These are phyloP conservation scores for Calendula officinalis DNA, from an alignment of 129 eudicot species.

Conservation along the genomic window DNA sequence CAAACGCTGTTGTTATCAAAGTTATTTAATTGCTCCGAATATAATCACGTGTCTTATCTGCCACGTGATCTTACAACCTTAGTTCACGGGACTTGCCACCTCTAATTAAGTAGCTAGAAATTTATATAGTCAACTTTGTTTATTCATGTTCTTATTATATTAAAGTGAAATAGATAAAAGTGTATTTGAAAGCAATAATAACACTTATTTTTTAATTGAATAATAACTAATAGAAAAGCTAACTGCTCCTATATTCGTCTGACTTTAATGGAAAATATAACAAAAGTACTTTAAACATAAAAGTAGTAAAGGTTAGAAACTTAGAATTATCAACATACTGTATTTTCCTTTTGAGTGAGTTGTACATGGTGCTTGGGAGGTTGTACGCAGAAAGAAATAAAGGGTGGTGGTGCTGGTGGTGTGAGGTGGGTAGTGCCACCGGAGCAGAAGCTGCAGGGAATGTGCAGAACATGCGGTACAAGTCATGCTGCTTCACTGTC, in stretches of 20 bases:
- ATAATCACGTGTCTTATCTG: constrained; percentile 36
- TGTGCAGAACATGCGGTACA: constrained; percentile 84
- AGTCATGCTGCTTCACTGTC: constrained; percentile 67
- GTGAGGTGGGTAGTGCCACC: constrained; percentile 8
- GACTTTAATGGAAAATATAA: too few species aligned
- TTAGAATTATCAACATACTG: too few species aligned
- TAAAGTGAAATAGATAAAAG: not conserved
- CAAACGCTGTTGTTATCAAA: constrained; percentile 28
- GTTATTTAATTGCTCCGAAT: constrained; percentile 26
- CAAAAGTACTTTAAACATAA: too few species aligned
- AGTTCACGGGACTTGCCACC: constrained; percentile 24
- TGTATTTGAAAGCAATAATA: not conserved
- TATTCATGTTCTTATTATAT: not conserved
- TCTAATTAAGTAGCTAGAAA: not conserved
- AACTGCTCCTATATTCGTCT: too few species aligned
- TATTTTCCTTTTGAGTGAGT: too few species aligned
- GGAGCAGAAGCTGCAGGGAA: constrained; percentile 66
- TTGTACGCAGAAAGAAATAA: too few species aligned
- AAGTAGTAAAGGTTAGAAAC: too few species aligned
- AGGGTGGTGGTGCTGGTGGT: not conserved
- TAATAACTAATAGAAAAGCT: too few species aligned
- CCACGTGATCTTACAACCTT: constrained; percentile 20
- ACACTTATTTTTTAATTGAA: not conserved
- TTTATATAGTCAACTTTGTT: constrained; percentile 16
- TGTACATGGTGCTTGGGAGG: too few species aligned